Conservation (phyloP, 805 yeast genomes). For the Allodekkera sacchari region DNA sequence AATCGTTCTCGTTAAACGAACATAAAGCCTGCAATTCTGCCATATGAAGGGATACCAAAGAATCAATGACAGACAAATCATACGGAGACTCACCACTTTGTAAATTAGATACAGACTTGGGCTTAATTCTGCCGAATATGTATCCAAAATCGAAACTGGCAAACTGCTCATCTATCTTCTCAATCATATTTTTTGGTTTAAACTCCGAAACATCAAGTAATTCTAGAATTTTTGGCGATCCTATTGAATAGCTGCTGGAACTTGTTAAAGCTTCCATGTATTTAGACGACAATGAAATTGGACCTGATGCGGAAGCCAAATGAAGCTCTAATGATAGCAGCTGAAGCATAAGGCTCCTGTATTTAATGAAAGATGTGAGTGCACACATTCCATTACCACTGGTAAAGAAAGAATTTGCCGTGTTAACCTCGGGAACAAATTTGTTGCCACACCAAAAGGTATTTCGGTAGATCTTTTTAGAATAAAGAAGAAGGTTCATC, state of each 20-base stretch:
- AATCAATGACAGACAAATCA: constrained; percentile 34
- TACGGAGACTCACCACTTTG: constrained; percentile 21
- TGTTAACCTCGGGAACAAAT: constrained; percentile 35
- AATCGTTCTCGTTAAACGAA: constrained; percentile 12
- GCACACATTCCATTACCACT: constrained; percentile 38
- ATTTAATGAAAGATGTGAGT: constrained; percentile 50
- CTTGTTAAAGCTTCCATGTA: constrained; percentile 49
- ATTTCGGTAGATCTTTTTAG: constrained; percentile 44
- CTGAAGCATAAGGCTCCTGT: constrained; percentile 54
- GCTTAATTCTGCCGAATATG: constrained; percentile 32
- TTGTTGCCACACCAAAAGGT: constrained; percentile 48
- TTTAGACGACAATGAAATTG: constrained; percentile 41
- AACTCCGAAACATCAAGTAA: constrained; percentile 67
- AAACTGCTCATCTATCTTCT: constrained; percentile 29
- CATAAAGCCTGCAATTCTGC: constrained; percentile 21
- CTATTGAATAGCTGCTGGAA: constrained; percentile 39
- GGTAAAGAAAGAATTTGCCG: constrained; percentile 27
- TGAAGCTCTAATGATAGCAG: constrained; percentile 70
- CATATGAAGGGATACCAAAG: constrained; percentile 16
- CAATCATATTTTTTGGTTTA: constrained; percentile 36
- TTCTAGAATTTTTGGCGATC: constrained; percentile 59
- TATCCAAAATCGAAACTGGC: constrained; percentile 30
- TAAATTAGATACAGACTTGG: constrained; percentile 16
- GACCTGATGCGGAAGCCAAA: constrained; percentile 34
- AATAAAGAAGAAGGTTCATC: constrained; percentile 39